Percentiles rank a stretch among this genome's conserved stretches.
Evolutionary conservation across 2,329 filamentous ascomycete species (phyloP).

Genomic region (Fusarium armeniacum): DNA sequence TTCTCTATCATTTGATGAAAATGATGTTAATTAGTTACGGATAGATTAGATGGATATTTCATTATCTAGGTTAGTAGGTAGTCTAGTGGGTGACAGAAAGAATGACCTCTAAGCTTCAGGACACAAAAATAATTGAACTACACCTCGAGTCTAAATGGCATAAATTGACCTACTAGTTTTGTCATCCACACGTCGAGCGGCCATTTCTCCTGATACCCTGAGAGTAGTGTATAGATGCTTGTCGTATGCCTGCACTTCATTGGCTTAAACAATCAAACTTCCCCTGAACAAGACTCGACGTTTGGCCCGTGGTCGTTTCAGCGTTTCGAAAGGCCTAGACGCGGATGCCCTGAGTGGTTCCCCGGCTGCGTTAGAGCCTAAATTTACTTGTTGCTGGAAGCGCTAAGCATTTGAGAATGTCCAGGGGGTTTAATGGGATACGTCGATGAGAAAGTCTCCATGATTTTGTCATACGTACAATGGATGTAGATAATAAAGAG

Average conservation of each 20-base stretch:
- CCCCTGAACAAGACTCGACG: slow-evolving; percentile 31
- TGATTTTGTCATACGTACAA: neutral
- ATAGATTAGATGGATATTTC: neutral
- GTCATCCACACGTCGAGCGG: too few relatives aligned
- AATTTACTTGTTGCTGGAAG: slow-evolving; percentile 30
- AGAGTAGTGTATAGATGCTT: neutral
- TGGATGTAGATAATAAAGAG: neutral
- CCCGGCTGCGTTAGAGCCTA: slow-evolving; percentile 40
- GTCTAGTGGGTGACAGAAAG: too few relatives aligned
- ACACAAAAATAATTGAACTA: too few relatives aligned
- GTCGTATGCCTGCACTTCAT: neutral
- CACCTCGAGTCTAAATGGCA: too few relatives aligned
- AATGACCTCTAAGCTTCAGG: too few relatives aligned
- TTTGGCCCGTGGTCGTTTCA: slow-evolving; percentile 35
- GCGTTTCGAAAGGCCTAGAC: slow-evolving; percentile 25
- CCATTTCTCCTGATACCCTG: too few relatives aligned
- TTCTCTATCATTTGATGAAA: slow-evolving; percentile 1
- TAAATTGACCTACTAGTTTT: neutral
- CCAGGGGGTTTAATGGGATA: slow-evolving; percentile 43
- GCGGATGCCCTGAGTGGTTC: slow-evolving; percentile 34
- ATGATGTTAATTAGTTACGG: slow-evolving; percentile 9
- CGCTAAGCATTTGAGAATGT: slow-evolving; percentile 33
- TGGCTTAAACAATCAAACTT: slow-evolving; percentile 22
- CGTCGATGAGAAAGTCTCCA: slow-evolving; percentile 1
- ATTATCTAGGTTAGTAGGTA: neutral